Percentiles rank a stretch among this genome's conserved stretches.
phyloP scores from a whole-genome alignment of 2,329 filamentous ascomycete species.

The Lithohypha guttulata region DNA sequence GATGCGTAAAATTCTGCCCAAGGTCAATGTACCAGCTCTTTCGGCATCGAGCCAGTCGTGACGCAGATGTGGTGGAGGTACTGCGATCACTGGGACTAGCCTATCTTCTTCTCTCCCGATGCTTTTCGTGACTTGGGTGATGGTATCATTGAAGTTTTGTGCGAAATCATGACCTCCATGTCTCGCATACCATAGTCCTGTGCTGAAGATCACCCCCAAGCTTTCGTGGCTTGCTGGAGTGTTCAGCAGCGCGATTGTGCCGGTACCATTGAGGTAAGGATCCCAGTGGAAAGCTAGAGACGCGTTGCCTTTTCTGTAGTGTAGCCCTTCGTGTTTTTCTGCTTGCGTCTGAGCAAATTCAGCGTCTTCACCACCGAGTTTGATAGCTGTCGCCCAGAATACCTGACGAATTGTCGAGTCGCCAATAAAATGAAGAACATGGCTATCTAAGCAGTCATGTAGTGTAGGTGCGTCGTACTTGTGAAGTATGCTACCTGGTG shows the following conservation, averaged over 20 bases:
- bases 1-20: constrained; percentile 41
- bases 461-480: constrained; percentile 45
- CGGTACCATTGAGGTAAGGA: constrained; percentile 46
- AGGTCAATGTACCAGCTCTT: constrained; percentile 35
- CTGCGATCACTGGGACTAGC: constrained; percentile 29
- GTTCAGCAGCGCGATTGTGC: constrained; percentile 10
- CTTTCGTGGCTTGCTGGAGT: constrained; percentile 25
- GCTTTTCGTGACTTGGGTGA: not conserved
- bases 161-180: constrained; percentile 37
- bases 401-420: constrained; percentile 51
- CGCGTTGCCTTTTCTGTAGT: constrained; percentile 36
- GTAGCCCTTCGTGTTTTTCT: constrained; percentile 37
- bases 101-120: not conserved
- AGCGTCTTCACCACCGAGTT: constrained; percentile 35
- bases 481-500: constrained; percentile 49
- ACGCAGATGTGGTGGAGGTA: constrained; percentile 36
- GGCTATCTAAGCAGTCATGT: constrained; percentile 40
- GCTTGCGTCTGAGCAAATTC: constrained; percentile 28
- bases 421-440: constrained; percentile 48
- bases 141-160: not conserved
- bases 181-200: constrained; percentile 46
- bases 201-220: constrained; percentile 34
- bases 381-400: constrained; percentile 47
- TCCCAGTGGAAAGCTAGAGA: constrained; percentile 51
- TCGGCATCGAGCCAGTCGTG: constrained; percentile 35